Evolutionary conservation across 1,139 yeast genomes (phyloP).

Genomic region (Diutina ranongensis): DNA sequence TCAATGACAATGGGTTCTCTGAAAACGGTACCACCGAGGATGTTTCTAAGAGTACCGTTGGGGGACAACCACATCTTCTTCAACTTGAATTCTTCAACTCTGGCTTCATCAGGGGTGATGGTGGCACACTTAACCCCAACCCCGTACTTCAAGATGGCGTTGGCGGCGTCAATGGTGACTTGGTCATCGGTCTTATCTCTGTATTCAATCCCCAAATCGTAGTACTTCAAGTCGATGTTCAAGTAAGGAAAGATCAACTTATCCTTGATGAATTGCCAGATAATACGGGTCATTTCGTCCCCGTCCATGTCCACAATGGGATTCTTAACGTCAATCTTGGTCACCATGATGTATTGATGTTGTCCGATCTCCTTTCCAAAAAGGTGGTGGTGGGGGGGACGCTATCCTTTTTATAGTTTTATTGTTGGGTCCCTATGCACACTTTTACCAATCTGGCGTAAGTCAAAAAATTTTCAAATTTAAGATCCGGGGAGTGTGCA

Average conservation of each 20-base stretch:
- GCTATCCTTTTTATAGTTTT: not conserved
- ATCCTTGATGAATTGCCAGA: slow-evolving; percentile 78
- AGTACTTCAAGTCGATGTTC: slow-evolving; percentile 82
- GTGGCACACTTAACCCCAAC: slow-evolving; percentile 97
- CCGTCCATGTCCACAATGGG: slow-evolving; percentile 96
- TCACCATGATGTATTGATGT: slow-evolving; percentile 7
- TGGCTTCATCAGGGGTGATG: slow-evolving; percentile 95
- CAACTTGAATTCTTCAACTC: slow-evolving; percentile 80
- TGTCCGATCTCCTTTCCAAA: no score
- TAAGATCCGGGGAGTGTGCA: not conserved
- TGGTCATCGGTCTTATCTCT: slow-evolving; percentile 83
- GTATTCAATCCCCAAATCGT: slow-evolving; percentile 75
- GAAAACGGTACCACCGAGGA: slow-evolving; percentile 92
- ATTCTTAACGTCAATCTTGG: slow-evolving; percentile 67
- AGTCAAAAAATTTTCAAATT: not conserved
- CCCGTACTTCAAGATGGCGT: slow-evolving; percentile 77
- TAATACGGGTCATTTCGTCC: slow-evolving; percentile 90
- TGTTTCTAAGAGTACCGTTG: slow-evolving; percentile 91
- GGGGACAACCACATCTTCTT: slow-evolving; percentile 98
- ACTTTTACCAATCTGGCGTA: not conserved
- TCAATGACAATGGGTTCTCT: slow-evolving; percentile 93
- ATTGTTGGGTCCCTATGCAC: not conserved
- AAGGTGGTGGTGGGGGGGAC: not conserved
- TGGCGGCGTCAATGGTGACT: slow-evolving; percentile 82
- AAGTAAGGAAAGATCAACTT: slow-evolving; percentile 76